Evolutionary conservation across 1,284 basidiomycete species (phyloP).

Genomic region (Taiwanofungus camphoratus): DNA sequence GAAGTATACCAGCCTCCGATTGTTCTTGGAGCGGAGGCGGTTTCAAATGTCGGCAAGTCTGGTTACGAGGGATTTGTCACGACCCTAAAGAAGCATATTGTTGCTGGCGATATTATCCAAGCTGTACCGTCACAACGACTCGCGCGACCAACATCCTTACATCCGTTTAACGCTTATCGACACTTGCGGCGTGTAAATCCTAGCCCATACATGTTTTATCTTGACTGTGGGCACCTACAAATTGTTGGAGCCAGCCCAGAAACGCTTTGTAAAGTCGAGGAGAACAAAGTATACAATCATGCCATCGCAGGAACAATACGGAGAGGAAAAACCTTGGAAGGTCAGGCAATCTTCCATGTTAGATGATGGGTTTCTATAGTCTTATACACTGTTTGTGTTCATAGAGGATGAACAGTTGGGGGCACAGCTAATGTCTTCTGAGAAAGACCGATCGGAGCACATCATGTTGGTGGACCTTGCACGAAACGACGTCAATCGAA

Average conservation of each 20-base stretch:
- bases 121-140: slow-evolving; percentile 96
- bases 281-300: slow-evolving; percentile 92
- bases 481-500: slow-evolving; percentile 98
- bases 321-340: slow-evolving; percentile 80
- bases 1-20: slow-evolving; percentile 68
- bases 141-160: slow-evolving; percentile 77
- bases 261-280: slow-evolving; percentile 94
- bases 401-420: slow-evolving; percentile 88
- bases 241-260: slow-evolving; percentile 97
- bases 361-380: background rate
- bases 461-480: slow-evolving; percentile 99
- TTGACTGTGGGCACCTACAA: slow-evolving; percentile 91
- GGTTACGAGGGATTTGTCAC: slow-evolving; percentile 95
- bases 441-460: slow-evolving; percentile 97
- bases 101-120: slow-evolving; percentile 98
- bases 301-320: slow-evolving; percentile 96
- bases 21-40: slow-evolving; percentile 62
- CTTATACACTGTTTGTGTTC: background rate
- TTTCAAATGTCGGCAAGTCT: slow-evolving; percentile 89
- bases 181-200: slow-evolving; percentile 94
- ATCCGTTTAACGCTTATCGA: slow-evolving; percentile 97
- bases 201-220: slow-evolving; percentile 98
- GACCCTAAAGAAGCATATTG: slow-evolving; percentile 87
- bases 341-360: slow-evolving; percentile 41
- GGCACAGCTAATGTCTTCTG: slow-evolving; percentile 70